Evolutionary conservation across 108 stramenopile species (phyloP).

Genomic region (Cyclostephanos tholiformis): DNA sequence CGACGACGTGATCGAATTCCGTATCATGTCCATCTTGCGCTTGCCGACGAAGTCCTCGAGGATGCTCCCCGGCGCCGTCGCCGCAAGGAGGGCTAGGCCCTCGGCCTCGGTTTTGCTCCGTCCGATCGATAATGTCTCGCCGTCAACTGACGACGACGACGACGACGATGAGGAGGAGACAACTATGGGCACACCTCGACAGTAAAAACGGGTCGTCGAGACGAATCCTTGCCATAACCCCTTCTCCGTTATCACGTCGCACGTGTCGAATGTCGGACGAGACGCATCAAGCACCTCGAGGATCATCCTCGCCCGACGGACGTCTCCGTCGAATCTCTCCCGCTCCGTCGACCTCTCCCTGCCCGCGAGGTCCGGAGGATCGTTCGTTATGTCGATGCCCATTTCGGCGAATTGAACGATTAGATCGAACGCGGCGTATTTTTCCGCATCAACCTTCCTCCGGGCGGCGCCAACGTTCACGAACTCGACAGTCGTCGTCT

Average conservation of each 20-base stretch:
- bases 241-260: no score
- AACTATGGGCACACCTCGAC: no score
- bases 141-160: no score
- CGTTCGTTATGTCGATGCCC: constrained; percentile 8
- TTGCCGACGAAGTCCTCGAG: not conserved
- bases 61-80: not conserved
- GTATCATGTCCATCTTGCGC: not conserved
- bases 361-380: not conserved
- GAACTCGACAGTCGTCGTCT: no score
- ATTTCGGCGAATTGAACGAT: not conserved
- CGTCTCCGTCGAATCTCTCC: not conserved
- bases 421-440: constrained; percentile 13
- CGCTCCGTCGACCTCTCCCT: not conserved
- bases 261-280: not conserved
- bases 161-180: no score
- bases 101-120: constrained; percentile 8
- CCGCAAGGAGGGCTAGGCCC: constrained; percentile 3
- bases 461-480: not conserved
- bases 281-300: not conserved
- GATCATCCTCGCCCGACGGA: not conserved
- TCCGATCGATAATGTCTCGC: not conserved
- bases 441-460: constrained; percentile 5
- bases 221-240: no score
- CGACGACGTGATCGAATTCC: not conserved
- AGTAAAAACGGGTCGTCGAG: no score